Base-by-base conservation (phyloP, 1,284 basidiomycete genomes). In the Rugosomyces carneus region DNA sequence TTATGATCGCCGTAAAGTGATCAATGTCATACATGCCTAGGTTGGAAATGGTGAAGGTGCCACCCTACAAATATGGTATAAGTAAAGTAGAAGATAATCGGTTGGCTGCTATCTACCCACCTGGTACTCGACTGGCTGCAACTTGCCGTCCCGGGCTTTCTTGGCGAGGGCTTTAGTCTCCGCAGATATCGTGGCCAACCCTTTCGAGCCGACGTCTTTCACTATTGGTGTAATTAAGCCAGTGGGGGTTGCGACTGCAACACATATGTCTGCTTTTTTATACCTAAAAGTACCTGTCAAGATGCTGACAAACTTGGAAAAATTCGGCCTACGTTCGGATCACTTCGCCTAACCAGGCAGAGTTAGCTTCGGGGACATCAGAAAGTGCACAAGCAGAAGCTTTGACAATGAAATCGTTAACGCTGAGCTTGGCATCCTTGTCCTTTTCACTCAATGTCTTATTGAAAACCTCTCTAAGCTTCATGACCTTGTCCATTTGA, bases 1-100 rank as follows among this genome's bases (percentile, higher is more conserved):
- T 99, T 80, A 99, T 97, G 72, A 99, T 99, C 42, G 96, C 96
- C 16, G 94, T 98, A 69, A 99, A 99, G 70, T 96, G 84, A 48
- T 83, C 81, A 59, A 95, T 80, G 57, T 92, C 95, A 63, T 80
- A 96, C 96, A 99, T 99, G 70, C 96, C 96, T 56, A 99, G 79
- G 73, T 99, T 99, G 56, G 96, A 99, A 65, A 99, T 93, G 45
- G 96, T 99, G 75, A 99, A 99, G 9, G 93, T 89, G 46, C 96
- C 96, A 53, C 96, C 96, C 86, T 93, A 43, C 37, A 24, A 18
- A 35, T 1, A 34, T 40, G 39, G 26, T n/a, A 5, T 35, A 39
- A 44, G 38, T 34, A 45, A 20, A 27, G 35, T 31, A n/a, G n/a
- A n/a, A n/a, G n/a, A n/a, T n/a, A n/a, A n/a, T n/a, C n/a, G n/a